Conservation (phyloP, 805 yeast genomes). For the Hemisphaericaspora nanyangensis region DNA sequence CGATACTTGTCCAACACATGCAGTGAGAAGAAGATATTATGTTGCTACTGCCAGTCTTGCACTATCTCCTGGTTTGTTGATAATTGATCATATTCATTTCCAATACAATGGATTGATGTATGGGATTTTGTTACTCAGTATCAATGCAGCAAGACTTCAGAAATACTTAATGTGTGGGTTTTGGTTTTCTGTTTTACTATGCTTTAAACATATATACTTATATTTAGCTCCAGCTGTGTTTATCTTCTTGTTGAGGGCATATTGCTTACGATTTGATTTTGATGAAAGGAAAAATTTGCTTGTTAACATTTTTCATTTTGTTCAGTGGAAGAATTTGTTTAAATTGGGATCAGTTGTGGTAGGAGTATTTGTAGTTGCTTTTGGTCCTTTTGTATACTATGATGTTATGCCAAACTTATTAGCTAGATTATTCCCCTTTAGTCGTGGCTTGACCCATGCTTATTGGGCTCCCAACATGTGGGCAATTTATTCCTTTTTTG, state of each 20-base stretch:
- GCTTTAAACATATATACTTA: conserved; percentile 91
- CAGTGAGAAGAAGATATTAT: conserved; percentile 49
- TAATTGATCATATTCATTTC: conserved; percentile 94
- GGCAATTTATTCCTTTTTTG: conserved; percentile 88
- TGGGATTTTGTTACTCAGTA: conserved; percentile 72
- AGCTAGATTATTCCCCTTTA: conserved; percentile 81
- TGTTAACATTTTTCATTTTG: conserved; percentile 30
- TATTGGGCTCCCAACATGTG: conserved; percentile 99
- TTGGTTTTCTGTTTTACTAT: conserved; percentile 70
- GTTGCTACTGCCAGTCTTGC: conserved; percentile 80
- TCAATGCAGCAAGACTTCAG: conserved; percentile 63
- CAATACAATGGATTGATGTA: conserved; percentile 95
- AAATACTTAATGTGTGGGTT: conserved; percentile 58
- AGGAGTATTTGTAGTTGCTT: conserved; percentile 59
- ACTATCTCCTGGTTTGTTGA: conserved; percentile 83
- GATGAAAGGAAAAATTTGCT: conserved; percentile 18
- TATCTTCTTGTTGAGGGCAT: conserved; percentile 68
- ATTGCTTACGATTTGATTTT: conserved; percentile 51
- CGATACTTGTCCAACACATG: conserved; percentile 36
- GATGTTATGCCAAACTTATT: conserved; percentile 62
- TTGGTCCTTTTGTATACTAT: conserved; percentile 70
- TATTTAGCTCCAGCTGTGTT: conserved; percentile 94
- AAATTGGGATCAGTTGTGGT: conserved; percentile 64
- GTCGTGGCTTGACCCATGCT: conserved; percentile 94
- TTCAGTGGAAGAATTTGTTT: conserved; percentile 54